Evolutionary conservation across 768 basidiomycete genomes (phyloP).

Genomic region (Boletus pseudo-olivaceus): DNA sequence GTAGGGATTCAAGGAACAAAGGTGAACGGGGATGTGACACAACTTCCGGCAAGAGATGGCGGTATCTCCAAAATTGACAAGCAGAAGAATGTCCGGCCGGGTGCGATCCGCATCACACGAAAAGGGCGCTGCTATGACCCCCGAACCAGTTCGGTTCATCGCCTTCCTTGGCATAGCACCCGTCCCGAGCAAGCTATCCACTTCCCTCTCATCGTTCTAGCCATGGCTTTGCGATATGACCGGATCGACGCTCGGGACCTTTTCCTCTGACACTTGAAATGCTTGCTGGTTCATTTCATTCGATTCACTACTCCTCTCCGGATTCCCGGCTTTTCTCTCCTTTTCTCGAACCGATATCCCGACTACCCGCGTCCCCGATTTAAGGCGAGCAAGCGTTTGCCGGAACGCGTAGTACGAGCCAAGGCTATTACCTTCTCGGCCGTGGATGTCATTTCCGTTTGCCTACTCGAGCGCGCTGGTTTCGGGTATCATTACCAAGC

Average conservation of each 20-base stretch:
- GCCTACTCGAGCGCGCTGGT: conserved; percentile 1
- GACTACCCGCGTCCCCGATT: neutral
- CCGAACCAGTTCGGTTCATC: conserved; percentile 22
- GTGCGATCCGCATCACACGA: conserved; percentile 19
- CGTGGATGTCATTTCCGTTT: conserved; percentile 18
- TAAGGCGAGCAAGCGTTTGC: neutral
- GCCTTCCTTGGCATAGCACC: conserved; percentile 2
- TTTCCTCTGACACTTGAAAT: conserved; percentile 3
- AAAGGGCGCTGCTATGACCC: conserved; percentile 1
- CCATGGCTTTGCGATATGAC: conserved; percentile 15
- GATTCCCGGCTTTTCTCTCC: neutral
- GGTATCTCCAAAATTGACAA: conserved; percentile 8
- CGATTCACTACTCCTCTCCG: neutral
- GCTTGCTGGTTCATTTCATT: neutral
- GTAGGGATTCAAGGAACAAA: conserved; percentile 1
- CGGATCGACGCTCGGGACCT: conserved; percentile 21
- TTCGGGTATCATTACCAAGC: conserved; percentile 6
- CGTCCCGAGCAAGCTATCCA: neutral
- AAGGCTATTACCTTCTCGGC: neutral
- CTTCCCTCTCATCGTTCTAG: neutral
- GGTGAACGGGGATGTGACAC: conserved; percentile 14
- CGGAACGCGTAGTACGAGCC: conserved; percentile 1
- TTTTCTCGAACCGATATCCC: neutral
- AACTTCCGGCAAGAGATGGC: conserved; percentile 8
- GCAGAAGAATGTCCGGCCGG: neutral